Percentiles rank a stretch among this genome's conserved stretches.
Evolutionary conservation across 495 filamentous ascomycete genomes (phyloP).

Genomic region (Tuber umbilicatum): DNA sequence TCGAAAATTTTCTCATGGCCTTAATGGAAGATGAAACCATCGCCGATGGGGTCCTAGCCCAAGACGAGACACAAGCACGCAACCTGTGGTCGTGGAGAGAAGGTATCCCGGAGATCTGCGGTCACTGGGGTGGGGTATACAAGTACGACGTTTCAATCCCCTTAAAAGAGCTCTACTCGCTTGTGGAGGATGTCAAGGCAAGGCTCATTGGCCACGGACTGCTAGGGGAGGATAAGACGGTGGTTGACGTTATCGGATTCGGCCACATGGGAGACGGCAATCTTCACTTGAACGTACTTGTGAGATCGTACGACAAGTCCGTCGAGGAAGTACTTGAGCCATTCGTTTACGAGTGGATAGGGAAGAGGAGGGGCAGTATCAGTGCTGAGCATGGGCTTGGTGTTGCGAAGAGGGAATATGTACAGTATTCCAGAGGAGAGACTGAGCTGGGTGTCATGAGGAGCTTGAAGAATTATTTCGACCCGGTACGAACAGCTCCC

Average conservation of each 20-base stretch:
- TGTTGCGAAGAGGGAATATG: conserved; percentile 86
- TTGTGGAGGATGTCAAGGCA: conserved; percentile 75
- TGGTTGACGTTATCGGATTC: conserved; percentile 86
- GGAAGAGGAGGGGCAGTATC: conserved; percentile 76
- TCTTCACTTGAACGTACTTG: conserved; percentile 81
- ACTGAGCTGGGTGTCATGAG: conserved; percentile 87
- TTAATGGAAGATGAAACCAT: conserved; percentile 81
- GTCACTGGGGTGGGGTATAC: conserved; percentile 92
- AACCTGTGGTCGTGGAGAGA: conserved; percentile 89
- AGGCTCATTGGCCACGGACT: conserved; percentile 66
- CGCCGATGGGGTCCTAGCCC: conserved; percentile 77
- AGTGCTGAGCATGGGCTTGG: conserved; percentile 94
- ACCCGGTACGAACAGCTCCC: conserved; percentile 63
- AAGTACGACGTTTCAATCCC: conserved; percentile 98
- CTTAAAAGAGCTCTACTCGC: conserved; percentile 71
- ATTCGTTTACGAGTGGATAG: conserved; percentile 95
- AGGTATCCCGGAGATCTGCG: conserved; percentile 77
- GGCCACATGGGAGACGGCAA: conserved; percentile 98
- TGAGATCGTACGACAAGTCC: conserved; percentile 71
- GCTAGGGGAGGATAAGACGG: conserved; percentile 55
- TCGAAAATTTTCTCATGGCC: conserved; percentile 77
- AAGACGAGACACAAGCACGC: conserved; percentile 82
- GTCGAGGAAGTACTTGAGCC: conserved; percentile 89
- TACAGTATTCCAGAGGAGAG: conserved; percentile 82
- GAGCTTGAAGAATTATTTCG: conserved; percentile 82